Percentiles rank a stretch among this genome's conserved stretches.
Conservation (phyloP, 2,329 filamentous ascomycete genomes). For the Claviceps citrina region DNA sequence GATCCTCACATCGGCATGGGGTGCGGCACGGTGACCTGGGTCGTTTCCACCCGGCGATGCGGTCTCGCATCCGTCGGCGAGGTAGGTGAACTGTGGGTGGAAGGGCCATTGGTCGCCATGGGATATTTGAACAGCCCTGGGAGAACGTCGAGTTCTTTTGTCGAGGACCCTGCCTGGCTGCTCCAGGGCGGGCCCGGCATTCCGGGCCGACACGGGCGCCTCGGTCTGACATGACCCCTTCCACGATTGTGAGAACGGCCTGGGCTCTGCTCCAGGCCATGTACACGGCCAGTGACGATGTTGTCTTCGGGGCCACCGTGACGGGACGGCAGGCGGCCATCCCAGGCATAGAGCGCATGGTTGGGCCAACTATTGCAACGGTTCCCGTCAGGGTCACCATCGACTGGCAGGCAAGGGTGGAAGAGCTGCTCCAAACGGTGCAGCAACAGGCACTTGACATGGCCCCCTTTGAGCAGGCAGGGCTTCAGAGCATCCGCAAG, state of each 20-base stretch:
- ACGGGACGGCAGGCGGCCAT: conserved; percentile 13
- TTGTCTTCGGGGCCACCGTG: conserved; percentile 12
- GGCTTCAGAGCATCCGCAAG: conserved; percentile 7
- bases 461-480: conserved; percentile 9
- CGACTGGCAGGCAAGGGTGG: conserved; percentile 17
- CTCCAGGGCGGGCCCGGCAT: no score
- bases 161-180: conserved; percentile 1
- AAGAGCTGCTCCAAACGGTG: conserved; percentile 24
- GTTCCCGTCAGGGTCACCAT: conserved; percentile 12
- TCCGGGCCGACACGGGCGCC: no score
- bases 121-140: background rate
- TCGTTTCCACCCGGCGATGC: no score
- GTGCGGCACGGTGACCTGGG: background rate
- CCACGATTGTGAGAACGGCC: background rate
- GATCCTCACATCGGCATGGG: no score
- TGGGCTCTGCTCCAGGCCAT: conserved; percentile 17
- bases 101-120: background rate
- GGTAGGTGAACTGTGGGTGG: conserved; percentile 1
- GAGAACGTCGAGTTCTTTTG: background rate
- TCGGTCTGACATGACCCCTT: no score
- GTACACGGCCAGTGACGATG: conserved; percentile 20
- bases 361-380: conserved; percentile 15
- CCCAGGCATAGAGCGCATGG: conserved; percentile 11
- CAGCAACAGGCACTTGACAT: conserved; percentile 8
- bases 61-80: background rate